Conservation (phyloP, 495 filamentous ascomycete genomes). For the Aspergillus panamensis region DNA sequence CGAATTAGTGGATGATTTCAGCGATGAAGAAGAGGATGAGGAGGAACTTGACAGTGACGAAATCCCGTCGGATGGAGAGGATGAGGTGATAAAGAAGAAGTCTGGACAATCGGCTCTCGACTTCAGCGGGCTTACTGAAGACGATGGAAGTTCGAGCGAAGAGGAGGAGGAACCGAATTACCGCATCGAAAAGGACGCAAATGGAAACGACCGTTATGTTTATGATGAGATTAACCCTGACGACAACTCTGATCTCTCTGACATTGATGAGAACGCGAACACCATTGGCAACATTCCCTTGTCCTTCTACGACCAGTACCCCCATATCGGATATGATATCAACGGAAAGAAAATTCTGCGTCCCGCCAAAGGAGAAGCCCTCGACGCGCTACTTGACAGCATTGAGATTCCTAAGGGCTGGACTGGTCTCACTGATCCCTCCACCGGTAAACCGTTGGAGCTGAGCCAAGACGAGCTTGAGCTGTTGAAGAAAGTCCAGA, state of each 20-base stretch:
- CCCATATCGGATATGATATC: constrained; percentile 98
- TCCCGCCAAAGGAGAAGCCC: constrained; percentile 86
- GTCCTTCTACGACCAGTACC: constrained; percentile 93
- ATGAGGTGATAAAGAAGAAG: constrained; percentile 21
- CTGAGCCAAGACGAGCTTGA: constrained; percentile 86
- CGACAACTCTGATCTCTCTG: constrained; percentile 93
- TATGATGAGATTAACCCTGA: constrained; percentile 90
- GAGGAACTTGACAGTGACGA: constrained; percentile 51
- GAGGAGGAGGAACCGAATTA: constrained; percentile 37
- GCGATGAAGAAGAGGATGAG: constrained; percentile 39
- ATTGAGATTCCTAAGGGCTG: constrained; percentile 98
- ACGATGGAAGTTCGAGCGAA: constrained; percentile 23
- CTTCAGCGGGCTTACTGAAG: constrained; percentile 15
- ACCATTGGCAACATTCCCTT: constrained; percentile 95
- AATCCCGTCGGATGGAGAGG: constrained; percentile 47
- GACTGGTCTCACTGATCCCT: constrained; percentile 91
- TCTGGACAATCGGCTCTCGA: constrained; percentile 18
- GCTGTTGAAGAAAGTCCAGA: constrained; percentile 80
- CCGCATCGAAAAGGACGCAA: constrained; percentile 59
- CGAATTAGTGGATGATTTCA: constrained; percentile 46
- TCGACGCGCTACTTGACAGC: constrained; percentile 91
- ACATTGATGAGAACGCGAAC: constrained; percentile 72
- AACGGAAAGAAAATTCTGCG: constrained; percentile 97
- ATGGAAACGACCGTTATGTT: constrained; percentile 70
- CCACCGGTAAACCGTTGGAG: constrained; percentile 87